A percentile compares a stretch with the other conserved stretches of the same genome.
Evolutionary conservation across 1,284 basidiomycete species (phyloP).

Genomic region (Macrocystidia cucumis): DNA sequence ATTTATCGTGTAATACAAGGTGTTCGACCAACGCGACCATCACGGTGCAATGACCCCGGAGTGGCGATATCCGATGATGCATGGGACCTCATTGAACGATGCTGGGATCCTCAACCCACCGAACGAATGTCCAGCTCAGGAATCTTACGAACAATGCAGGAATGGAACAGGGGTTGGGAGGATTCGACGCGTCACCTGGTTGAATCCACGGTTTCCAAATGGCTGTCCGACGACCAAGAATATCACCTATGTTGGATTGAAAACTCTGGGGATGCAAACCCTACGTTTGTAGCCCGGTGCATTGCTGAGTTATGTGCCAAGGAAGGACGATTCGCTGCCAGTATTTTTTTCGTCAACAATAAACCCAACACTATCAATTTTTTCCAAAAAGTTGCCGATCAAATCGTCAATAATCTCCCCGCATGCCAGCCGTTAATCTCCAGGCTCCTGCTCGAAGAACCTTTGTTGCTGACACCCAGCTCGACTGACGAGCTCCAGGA

Average conservation of each 20-base stretch:
- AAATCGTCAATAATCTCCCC: constrained; percentile 10
- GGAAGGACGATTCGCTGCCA: constrained; percentile 10
- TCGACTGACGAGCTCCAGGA: constrained; percentile 11
- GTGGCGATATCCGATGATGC: constrained; percentile 10
- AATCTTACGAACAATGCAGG: constrained; percentile 6
- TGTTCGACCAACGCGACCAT: constrained; percentile 9
- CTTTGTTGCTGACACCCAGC: constrained; percentile 8
- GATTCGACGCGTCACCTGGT: constrained; percentile 4
- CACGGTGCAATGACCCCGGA: constrained; percentile 9
- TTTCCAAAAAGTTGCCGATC: constrained; percentile 9
- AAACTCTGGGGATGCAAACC: constrained; percentile 9
- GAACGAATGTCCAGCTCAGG: constrained; percentile 8
- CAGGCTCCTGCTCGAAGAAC: constrained; percentile 9
- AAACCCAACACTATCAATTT: constrained; percentile 6
- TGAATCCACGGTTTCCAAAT: constrained; percentile 9
- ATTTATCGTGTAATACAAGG: constrained; percentile 13
- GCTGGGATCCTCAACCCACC: constrained; percentile 10
- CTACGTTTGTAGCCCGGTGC: constrained; percentile 9
- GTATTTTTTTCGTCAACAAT: constrained; percentile 10
- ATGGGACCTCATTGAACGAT: constrained; percentile 11
- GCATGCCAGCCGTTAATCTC: constrained; percentile 8
- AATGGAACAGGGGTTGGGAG: constrained; percentile 11
- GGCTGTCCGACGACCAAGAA: constrained; percentile 11
- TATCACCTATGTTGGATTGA: constrained; percentile 12
- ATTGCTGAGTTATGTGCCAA: constrained; percentile 12